Evolutionary conservation across 306 rosid species (phyloP), one percentile per base, ranked within the genome.

Genomic region (Oxytropis ochrocephala): DNA sequence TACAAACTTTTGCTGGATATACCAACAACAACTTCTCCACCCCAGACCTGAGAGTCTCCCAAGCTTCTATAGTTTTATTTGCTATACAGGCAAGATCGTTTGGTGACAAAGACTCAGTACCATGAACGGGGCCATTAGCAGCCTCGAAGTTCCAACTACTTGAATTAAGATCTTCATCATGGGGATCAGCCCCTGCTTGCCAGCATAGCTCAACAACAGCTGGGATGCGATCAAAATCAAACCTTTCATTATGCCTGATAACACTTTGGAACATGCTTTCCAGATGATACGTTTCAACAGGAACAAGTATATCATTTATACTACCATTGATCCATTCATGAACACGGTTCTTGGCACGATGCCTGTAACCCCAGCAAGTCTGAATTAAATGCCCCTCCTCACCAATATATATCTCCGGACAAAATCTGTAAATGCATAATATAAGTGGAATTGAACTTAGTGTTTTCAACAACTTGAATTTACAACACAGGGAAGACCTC

Each of bases 131-230:
- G 64, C 10, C 39, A 38, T 47, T 39, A 30, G 68, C 74, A 77
- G 44, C 55, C 33, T 85, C 85, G 17, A 54, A 29, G 66, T 80
- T 66, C 75, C 70, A 58, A 78, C 78, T 76, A 65, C 72, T 56
- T 11, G 86, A 65, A 52, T 50, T 24, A 21, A 59, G 55, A 49
- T 63, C 69, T 70, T 78, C 83, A 54, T 74, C 71, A 32, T 71
- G 30, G 29, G 84, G 80, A 77, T 74, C 75, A 41, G 69, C 96
- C 57, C 96, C 91, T 48, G 95, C 97, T 76, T 91, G 99, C 91
- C 88, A 83, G 77, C 97, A 90, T 54, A 93, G 75, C 87, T 90
- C 96, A 2, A 86, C 81, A 41, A 88, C 96, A 18, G 97, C 97
- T 47, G 98, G 89, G 72, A 93, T 80, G 47, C 94, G 91, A 27